A percentile compares a stretch with the other conserved stretches of the same genome.
These are phyloP conservation scores for Grosmannia huntii DNA, from an alignment of 2,329 filamentous ascomycete species.

Conservation along the genomic window DNA sequence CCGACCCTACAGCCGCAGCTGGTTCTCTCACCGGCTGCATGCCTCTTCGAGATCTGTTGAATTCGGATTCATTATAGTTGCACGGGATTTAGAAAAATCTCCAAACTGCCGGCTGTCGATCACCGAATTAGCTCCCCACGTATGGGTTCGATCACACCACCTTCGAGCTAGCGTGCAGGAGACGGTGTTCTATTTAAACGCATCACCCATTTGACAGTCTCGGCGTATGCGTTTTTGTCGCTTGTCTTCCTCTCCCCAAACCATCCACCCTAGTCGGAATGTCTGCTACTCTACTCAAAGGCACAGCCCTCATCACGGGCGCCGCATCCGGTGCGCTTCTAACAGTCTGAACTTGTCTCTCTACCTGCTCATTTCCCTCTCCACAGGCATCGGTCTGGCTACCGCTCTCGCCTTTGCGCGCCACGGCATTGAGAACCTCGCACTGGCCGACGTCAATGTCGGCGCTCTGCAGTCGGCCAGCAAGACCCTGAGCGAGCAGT, in stretches of 20 bases:
- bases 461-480: conserved; percentile 19
- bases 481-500: conserved; percentile 20
- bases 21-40: conserved; percentile 30
- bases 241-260: not conserved
- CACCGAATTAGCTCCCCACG: not conserved
- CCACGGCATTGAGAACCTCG: conserved; percentile 32
- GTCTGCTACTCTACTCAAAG: conserved; percentile 6
- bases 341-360: not conserved
- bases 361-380: not conserved
- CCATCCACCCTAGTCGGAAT: not conserved
- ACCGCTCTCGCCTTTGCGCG: conserved; percentile 33
- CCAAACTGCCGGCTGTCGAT: not conserved
- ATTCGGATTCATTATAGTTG: too few relatives aligned
- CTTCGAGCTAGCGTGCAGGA: too few relatives aligned
- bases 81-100: too few relatives aligned
- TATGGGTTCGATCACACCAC: too few relatives aligned
- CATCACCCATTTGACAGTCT: too few relatives aligned
- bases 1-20: conserved; percentile 40
- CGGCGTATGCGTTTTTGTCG: not conserved
- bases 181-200: too few relatives aligned
- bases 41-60: not conserved
- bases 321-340: conserved; percentile 6
- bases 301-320: conserved; percentile 11
- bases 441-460: conserved; percentile 31
- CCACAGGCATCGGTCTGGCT: conserved; percentile 33